Conservation (phyloP, 495 filamentous ascomycete species). For the Darksidea phi region DNA sequence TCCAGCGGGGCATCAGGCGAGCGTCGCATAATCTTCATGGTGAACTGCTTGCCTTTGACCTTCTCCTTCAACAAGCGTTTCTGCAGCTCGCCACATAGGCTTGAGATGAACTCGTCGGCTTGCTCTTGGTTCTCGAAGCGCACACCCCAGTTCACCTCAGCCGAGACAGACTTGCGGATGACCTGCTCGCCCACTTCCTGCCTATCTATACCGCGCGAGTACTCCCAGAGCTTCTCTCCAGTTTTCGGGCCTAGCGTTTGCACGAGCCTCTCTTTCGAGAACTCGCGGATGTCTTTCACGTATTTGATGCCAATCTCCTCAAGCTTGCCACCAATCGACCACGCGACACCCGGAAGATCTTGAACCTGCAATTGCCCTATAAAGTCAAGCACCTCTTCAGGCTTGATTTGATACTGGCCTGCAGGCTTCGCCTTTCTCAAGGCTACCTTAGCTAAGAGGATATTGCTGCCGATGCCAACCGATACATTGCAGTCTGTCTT, state of each 20-base stretch:
- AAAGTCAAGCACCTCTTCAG: constrained; percentile 72
- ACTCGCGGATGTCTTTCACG: constrained; percentile 75
- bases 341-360: constrained; percentile 83
- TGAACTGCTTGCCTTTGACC: constrained; percentile 82
- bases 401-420: constrained; percentile 83
- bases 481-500: constrained; percentile 84
- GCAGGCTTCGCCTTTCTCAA: constrained; percentile 91
- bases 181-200: constrained; percentile 82
- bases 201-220: constrained; percentile 82
- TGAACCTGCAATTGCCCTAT: constrained; percentile 73
- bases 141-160: constrained; percentile 97
- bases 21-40: constrained; percentile 88
- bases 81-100: constrained; percentile 77
- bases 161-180: constrained; percentile 84
- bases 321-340: constrained; percentile 77
- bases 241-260: constrained; percentile 83
- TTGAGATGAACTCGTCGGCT: constrained; percentile 83
- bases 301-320: constrained; percentile 81
- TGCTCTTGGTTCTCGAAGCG: constrained; percentile 86
- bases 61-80: constrained; percentile 74
- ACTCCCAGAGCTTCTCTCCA: constrained; percentile 87
- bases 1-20: constrained; percentile 84
- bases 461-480: constrained; percentile 90
- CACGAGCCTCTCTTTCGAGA: constrained; percentile 70
- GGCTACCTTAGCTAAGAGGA: constrained; percentile 85